phyloP scores from a whole-genome alignment of 768 basidiomycete genomes.

The Phaeotremella fagi region DNA sequence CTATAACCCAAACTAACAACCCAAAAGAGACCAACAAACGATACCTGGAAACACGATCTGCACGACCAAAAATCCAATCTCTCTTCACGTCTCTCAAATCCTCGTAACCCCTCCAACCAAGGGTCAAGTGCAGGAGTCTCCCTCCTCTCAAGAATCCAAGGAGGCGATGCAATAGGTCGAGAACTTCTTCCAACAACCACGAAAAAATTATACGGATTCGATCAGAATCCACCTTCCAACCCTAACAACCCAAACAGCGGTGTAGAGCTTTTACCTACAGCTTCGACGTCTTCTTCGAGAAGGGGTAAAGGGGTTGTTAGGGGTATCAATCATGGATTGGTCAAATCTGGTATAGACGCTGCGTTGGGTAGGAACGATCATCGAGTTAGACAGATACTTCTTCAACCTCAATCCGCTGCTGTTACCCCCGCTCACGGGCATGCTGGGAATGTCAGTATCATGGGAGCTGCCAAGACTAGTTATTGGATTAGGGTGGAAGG shows the following conservation, averaged over 20 bases:
- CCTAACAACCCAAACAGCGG: slow-evolving; percentile 24
- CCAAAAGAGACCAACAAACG: slow-evolving; percentile 21
- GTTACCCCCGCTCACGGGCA: not conserved
- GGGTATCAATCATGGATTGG: slow-evolving; percentile 12
- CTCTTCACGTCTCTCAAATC: slow-evolving; percentile 5
- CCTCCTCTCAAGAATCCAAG: slow-evolving; percentile 25
- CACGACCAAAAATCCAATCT: slow-evolving; percentile 15
- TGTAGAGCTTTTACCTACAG: slow-evolving; percentile 27
- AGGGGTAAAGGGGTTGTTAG: slow-evolving; percentile 2
- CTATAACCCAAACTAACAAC: not conserved
- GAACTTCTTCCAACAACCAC: not conserved
- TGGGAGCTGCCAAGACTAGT: slow-evolving; percentile 49
- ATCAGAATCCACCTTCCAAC: slow-evolving; percentile 9
- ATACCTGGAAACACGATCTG: slow-evolving; percentile 42
- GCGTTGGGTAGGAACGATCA: slow-evolving; percentile 7
- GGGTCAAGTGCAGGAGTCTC: slow-evolving; percentile 9
- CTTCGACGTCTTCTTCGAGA: not conserved
- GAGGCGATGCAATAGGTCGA: slow-evolving; percentile 29
- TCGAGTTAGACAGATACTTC: not conserved
- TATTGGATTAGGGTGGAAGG: slow-evolving; percentile 63
- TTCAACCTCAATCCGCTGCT: not conserved
- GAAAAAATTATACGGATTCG: slow-evolving; percentile 31
- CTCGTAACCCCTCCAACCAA: not conserved
- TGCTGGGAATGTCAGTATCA: slow-evolving; percentile 22
- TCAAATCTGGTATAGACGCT: slow-evolving; percentile 14